Conservation (phyloP, 2,329 filamentous ascomycete genomes). For the Monosporascus sp. region DNA sequence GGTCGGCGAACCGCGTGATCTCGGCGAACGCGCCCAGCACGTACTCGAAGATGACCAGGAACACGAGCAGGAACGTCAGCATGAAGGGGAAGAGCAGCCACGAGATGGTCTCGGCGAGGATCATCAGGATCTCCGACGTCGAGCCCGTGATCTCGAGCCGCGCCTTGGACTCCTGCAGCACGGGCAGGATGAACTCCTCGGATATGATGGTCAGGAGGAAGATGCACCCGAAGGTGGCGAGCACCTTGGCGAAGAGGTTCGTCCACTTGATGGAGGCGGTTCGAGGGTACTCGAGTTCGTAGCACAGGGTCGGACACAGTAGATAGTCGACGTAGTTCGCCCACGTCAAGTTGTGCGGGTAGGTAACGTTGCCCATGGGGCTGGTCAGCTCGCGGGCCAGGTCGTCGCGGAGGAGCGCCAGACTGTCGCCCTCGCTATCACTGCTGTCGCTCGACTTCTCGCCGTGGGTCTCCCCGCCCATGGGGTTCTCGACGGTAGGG, state of each 20-base stretch:
- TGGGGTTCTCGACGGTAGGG: constrained; percentile 54
- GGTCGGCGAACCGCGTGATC: constrained; percentile 86
- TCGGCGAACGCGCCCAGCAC: constrained; percentile 91
- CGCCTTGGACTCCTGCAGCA: constrained; percentile 65
- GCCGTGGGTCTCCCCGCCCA: constrained; percentile 27
- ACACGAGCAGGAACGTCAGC: constrained; percentile 90
- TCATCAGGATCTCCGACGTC: constrained; percentile 64
- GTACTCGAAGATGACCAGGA: constrained; percentile 98
- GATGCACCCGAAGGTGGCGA: constrained; percentile 93
- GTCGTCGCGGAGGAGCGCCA: constrained; percentile 73
- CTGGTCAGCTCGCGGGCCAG: constrained; percentile 89
- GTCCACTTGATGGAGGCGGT: constrained; percentile 70
- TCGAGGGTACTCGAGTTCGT: constrained; percentile 93
- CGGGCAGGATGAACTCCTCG: constrained; percentile 92
- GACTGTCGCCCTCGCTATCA: constrained; percentile 37
- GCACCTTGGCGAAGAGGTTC: constrained; percentile 76
- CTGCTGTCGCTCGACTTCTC: constrained; percentile 29
- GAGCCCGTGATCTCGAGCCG: constrained; percentile 44
- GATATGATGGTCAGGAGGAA: constrained; percentile 87
- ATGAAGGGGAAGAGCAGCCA: constrained; percentile 95
- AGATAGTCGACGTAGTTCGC: constrained; percentile 82
- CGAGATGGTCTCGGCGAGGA: constrained; percentile 85
- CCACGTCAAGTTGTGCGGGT: constrained; percentile 81
- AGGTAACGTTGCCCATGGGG: constrained; percentile 82
- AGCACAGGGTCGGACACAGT: constrained; percentile 91